Conservation (phyloP, 495 filamentous ascomycete genomes). For the Saxispiralis lemnorum region DNA sequence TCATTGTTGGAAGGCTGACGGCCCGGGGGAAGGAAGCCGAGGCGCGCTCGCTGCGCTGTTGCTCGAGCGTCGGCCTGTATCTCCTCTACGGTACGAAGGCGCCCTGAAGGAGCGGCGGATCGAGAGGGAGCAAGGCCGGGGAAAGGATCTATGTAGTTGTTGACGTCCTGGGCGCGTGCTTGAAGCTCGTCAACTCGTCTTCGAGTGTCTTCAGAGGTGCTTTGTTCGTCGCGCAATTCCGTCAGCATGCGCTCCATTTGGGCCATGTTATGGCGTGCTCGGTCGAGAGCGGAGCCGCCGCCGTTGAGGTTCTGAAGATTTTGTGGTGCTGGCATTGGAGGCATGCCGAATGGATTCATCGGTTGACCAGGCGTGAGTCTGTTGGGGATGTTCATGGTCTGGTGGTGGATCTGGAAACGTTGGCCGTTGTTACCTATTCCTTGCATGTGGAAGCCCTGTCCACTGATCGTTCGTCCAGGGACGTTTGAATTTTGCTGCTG, state of each 20-base stretch:
- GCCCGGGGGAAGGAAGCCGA: not conserved
- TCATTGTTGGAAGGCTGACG: not conserved
- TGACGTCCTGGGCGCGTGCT: constrained; percentile 4
- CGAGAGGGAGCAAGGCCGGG: not conserved
- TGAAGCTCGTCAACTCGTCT: constrained; percentile 2
- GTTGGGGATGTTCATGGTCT: constrained; percentile 3
- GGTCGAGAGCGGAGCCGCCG: constrained; percentile 9
- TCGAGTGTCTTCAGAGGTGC: constrained; percentile 1
- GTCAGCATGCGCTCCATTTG: constrained; percentile 14
- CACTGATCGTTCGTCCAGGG: constrained; percentile 4
- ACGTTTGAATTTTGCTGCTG: not conserved
- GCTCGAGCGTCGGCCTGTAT: not conserved
- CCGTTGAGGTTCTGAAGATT: not conserved
- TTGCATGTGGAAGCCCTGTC: constrained; percentile 13
- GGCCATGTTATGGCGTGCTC: constrained; percentile 11
- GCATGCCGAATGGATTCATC: not conserved
- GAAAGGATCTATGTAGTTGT: constrained; percentile 13
- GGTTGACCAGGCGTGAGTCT: not conserved
- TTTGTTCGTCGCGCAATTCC: constrained; percentile 1
- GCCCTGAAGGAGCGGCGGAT: not conserved
- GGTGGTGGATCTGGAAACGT: constrained; percentile 5
- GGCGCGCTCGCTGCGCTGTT: not conserved
- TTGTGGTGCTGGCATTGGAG: not conserved
- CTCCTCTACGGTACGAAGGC: not conserved
- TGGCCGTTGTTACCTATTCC: constrained; percentile 7